Evolutionary conservation across 805 yeast genomes (phyloP), one percentile per base, ranked within the genome.

Genomic region (Metahyphopichia silvanorum): DNA sequence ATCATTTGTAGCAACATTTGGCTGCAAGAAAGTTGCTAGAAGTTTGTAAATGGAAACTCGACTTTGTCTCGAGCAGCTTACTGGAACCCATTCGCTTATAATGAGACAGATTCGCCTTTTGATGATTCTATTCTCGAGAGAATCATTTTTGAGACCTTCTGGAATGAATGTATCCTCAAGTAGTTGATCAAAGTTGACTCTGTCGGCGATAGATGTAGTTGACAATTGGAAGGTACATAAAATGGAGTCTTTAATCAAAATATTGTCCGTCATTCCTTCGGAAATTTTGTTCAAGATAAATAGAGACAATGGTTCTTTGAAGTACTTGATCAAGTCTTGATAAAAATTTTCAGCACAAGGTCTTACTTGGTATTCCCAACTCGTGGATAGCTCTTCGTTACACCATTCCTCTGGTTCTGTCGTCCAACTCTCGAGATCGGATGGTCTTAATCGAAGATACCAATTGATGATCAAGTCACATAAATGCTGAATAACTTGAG

Each of bases 361-460:
- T 35, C 94, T 68, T 9, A 88, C 71, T 51, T 85, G 89, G 53
- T 66, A 86, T 51, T 89, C 97, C 79, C 86, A 87, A 50, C 82
- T 80, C 4, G 77, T 65, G 31, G 79, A 72, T 36, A 81, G 62
- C 44, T 88, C 95, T 49, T 87, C 95, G 42, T 80, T 79, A 14
- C 85, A 79, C 86, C 95, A 93, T 54, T 87, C 96, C 53, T 88
- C 98, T 0, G 98, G 96, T 38, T 88, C 95, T 12, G 73, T 55
- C 9, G 68, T 53, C 98, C 98, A 93, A 23, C 76, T 64, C 45
- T 85, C 94, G 29, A 91, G 55, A 51, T 89, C 97, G 2, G 72
- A 56, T 0, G 91, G 87, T 37, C 79, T 76, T 29, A 89, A 57
- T 35, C 82, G 74, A 40, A 93, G 66, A 55, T 86, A 89, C 76